Evolutionary conservation across 1,284 basidiomycete genomes (phyloP).

Genomic region (Pyrrhoderma noxium): DNA sequence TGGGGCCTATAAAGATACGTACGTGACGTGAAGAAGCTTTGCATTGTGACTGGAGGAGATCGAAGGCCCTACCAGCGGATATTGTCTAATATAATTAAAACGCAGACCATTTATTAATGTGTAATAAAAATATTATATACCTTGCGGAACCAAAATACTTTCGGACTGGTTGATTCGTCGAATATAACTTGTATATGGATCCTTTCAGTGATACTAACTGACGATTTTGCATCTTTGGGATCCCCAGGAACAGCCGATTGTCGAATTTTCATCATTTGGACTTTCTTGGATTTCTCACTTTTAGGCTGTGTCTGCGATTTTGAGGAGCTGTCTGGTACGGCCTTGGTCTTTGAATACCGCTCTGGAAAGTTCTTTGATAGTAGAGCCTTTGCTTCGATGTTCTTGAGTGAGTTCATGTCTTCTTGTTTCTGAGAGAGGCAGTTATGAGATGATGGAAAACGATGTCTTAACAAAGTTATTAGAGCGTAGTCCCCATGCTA

Average conservation of each 20-base stretch:
- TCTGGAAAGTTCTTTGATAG: slow-evolving; percentile 48
- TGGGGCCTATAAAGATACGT: background rate
- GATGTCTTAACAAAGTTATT: slow-evolving; percentile 37
- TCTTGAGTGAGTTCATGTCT: slow-evolving; percentile 27
- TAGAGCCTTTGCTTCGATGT: slow-evolving; percentile 44
- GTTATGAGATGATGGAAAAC: slow-evolving; percentile 36
- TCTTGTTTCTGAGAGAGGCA: background rate
- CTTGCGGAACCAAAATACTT: slow-evolving; percentile 62
- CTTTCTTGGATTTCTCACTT: slow-evolving; percentile 49
- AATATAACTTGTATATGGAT: slow-evolving; percentile 45
- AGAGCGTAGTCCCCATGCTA: background rate
- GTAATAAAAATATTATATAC: slow-evolving; percentile 31
- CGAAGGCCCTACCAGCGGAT: slow-evolving; percentile 12
- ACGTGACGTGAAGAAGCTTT: slow-evolving; percentile 2
- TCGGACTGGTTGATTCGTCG: slow-evolving; percentile 28
- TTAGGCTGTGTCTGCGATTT: slow-evolving; percentile 33
- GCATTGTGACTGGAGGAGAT: slow-evolving; percentile 11
- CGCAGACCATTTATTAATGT: too few relatives aligned
- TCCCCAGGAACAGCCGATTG: slow-evolving; percentile 59
- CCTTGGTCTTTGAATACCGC: slow-evolving; percentile 16
- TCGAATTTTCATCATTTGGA: slow-evolving; percentile 67
- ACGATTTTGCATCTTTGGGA: slow-evolving; percentile 40
- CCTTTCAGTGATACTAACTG: slow-evolving; percentile 45
- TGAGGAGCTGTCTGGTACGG: slow-evolving; percentile 21
- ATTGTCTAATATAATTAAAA: slow-evolving; percentile 8